phyloP scores from a whole-genome alignment of 176 grass and related monocot species.

The Eleusine coracana region DNA sequence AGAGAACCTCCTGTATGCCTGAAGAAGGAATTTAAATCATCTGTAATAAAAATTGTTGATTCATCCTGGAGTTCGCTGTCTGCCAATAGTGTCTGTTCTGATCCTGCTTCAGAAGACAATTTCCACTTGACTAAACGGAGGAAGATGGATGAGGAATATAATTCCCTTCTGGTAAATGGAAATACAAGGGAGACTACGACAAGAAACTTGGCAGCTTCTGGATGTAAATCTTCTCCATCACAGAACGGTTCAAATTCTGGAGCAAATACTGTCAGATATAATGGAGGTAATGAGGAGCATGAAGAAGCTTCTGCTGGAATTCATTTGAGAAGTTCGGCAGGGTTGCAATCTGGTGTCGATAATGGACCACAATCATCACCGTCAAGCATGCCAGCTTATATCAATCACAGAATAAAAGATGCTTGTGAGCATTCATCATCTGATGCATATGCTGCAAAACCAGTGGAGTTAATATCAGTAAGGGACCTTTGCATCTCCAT shows the following conservation, averaged over 20 bases:
- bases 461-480: constrained; percentile 38
- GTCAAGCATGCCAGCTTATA: constrained; percentile 34
- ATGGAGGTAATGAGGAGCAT: constrained; percentile 2
- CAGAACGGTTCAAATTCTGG: constrained; percentile 21
- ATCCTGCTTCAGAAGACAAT: constrained; percentile 40
- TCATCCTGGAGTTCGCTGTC: constrained; percentile 23
- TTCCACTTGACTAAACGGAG: constrained; percentile 51
- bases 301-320: not conserved
- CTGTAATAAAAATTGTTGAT: constrained; percentile 29
- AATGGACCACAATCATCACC: constrained; percentile 36
- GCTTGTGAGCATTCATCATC: constrained; percentile 42
- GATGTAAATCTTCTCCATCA: constrained; percentile 26
- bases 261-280: constrained; percentile 1
- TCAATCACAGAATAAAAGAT: constrained; percentile 36
- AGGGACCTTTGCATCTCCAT: constrained; percentile 68
- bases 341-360: constrained; percentile 26
- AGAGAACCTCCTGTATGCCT: constrained; percentile 31
- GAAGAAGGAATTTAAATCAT: constrained; percentile 46
- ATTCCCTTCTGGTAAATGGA: constrained; percentile 37
- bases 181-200: constrained; percentile 12
- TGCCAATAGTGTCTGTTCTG: constrained; percentile 7
- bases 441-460: constrained; percentile 42
- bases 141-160: constrained; percentile 45
- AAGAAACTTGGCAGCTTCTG: constrained; percentile 30
- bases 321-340: constrained; percentile 15